phyloP scores from a whole-genome alignment of 768 basidiomycete species.

The Pleurotus citrinopileatus region DNA sequence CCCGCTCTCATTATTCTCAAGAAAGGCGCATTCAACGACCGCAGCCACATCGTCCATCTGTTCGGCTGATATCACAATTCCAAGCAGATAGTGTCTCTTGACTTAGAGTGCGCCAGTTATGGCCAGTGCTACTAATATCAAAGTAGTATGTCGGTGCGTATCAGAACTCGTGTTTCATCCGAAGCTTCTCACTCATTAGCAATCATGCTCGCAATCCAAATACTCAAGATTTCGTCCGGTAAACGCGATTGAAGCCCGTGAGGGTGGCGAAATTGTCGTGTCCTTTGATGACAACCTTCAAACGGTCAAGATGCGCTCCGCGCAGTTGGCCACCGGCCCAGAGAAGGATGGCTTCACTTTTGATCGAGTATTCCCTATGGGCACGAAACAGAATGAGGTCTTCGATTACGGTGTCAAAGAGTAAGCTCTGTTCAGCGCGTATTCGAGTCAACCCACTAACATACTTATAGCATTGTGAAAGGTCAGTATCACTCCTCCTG shows the following conservation, averaged over 20 bases:
- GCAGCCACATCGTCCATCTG: too few relatives aligned
- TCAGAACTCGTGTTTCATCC: slow-evolving; percentile 8
- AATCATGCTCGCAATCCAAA: slow-evolving; percentile 13
- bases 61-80: too few relatives aligned
- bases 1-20: too few relatives aligned
- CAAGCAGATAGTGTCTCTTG: slow-evolving; percentile 13
- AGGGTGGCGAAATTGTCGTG: slow-evolving; percentile 88
- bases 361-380: slow-evolving; percentile 94
- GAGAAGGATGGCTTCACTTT: slow-evolving; percentile 98
- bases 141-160: slow-evolving; percentile 96
- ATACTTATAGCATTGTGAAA: slow-evolving; percentile 72
- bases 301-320: slow-evolving; percentile 76
- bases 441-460: not conserved
- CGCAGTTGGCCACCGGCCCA: slow-evolving; percentile 69
- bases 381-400: slow-evolving; percentile 87
- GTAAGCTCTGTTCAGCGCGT: slow-evolving; percentile 42
- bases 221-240: slow-evolving; percentile 83
- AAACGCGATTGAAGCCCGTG: slow-evolving; percentile 86
- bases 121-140: slow-evolving; percentile 88
- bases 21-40: too few relatives aligned
- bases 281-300: slow-evolving; percentile 84
- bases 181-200: slow-evolving; percentile 7
- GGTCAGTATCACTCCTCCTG: slow-evolving; percentile 40
- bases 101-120: slow-evolving; percentile 36
- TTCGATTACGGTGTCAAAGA: slow-evolving; percentile 99